Percentiles rank a stretch among this genome's conserved stretches.
Conservation (phyloP, 306 rosid species). For the Cucurbita pepo region DNA sequence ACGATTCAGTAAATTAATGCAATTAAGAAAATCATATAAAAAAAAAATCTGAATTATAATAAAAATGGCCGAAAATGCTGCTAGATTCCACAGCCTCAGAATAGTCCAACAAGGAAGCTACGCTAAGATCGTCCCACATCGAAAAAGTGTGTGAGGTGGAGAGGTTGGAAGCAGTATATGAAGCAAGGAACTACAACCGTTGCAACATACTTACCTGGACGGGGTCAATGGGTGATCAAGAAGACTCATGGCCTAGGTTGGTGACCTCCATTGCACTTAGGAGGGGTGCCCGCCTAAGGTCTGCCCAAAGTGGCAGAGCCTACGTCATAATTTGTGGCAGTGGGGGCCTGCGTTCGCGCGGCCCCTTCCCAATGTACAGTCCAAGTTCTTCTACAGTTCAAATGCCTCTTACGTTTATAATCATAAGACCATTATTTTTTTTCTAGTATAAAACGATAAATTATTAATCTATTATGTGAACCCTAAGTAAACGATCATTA, state of each 20-base stretch:
- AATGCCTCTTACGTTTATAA: too few relatives aligned
- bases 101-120: neutral
- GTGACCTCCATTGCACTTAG: conserved; percentile 34
- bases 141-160: neutral
- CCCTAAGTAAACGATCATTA: neutral
- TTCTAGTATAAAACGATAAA: too few relatives aligned
- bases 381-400: too few relatives aligned
- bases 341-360: conserved; percentile 81
- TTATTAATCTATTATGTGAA: neutral
- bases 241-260: conserved; percentile 27
- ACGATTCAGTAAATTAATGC: neutral
- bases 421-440: too few relatives aligned
- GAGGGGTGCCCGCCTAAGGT: conserved; percentile 26
- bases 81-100: neutral
- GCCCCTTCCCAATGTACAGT: conserved; percentile 16
- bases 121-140: neutral
- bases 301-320: conserved; percentile 28
- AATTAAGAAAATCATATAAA: neutral
- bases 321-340: conserved; percentile 48
- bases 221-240: conserved; percentile 18
- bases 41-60: neutral
- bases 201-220: conserved; percentile 28
- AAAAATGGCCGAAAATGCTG: neutral
- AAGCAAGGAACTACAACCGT: neutral
- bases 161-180: neutral